phyloP scores from a whole-genome alignment of 257 asterid species.

The Capsicum pubescens region DNA sequence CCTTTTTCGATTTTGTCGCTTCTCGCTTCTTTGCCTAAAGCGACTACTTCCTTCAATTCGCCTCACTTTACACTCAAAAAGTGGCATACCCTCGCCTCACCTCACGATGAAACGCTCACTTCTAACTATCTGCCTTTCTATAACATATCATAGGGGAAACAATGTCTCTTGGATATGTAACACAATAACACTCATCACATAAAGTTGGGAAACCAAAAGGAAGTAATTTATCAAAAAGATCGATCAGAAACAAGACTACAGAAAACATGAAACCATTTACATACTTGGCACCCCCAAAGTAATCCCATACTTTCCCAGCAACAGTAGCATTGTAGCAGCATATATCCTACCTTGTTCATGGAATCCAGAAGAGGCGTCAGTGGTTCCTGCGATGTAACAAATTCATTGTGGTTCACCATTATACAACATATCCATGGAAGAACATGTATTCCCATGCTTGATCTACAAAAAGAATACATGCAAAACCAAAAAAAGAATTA shows the following conservation, averaged over 20 bases:
- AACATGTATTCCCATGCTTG: constrained; percentile 54
- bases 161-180: no score
- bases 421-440: constrained; percentile 86
- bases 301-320: not conserved
- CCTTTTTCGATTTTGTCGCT: not conserved
- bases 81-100: no score
- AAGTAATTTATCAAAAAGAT: constrained; percentile 4
- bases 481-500: constrained; percentile 28
- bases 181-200: not conserved
- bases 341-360: constrained; percentile 68
- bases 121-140: not conserved
- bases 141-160: not conserved
- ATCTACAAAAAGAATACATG: constrained; percentile 47
- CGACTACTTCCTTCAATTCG: no score
- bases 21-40: no score
- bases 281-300: not conserved
- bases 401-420: constrained; percentile 65
- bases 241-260: constrained; percentile 8
- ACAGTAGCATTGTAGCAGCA: not conserved
- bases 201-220: constrained; percentile 5
- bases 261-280: not conserved
- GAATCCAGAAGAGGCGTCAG: constrained; percentile 63
- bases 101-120: not conserved
- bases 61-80: no score
- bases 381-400: constrained; percentile 65